Base-by-base conservation (phyloP, 2,329 filamentous ascomycete species). In the Arthrobotrys megalospora region DNA sequence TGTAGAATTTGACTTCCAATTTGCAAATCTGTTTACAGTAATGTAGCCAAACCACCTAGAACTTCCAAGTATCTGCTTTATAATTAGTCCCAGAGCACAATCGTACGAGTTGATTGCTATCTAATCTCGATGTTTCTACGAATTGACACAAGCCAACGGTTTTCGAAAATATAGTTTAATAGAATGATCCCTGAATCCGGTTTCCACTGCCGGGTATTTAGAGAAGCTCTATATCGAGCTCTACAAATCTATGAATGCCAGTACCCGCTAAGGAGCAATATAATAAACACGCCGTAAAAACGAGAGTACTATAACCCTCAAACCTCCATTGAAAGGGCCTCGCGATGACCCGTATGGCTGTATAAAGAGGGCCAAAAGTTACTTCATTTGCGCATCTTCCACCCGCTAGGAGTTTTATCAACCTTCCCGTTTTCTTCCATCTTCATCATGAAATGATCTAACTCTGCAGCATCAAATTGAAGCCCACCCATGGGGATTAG, bases 401-500 rank as follows among this genome's bases (percentile, higher is more conserved):
- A 90, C 92, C 45, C 91, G 91, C 4, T 91, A 91, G 75, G 83
- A 87, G 82, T 90, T 87, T 84, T 78, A 45, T 94, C 92, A 82
- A 96, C 85, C 81, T 90, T 89, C 34, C 90, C 91, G 48, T 88
- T 89, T 5, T 87, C 86, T n/a, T 95, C 91, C 89, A 97, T 94
- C 76, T 91, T 90, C 7, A 86, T 89, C 73, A 98, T 85, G 83
- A 97, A 92, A 83, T 92, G 92, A 82, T 90, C 89, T 79, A 98
- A 85, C 85, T 98, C 94, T 83, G 97, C 94, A 82, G 93, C 93
- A 79, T 91, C 93, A 88, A 93, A 97, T 0, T 93, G 90, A 83
- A 97, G 97, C 1, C 94, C 94, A 11, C 93, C 93, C 0, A 92
- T 89, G 65, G 97, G 90, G 75, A 95, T 88, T 88, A 98, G 47